Conservation (phyloP, 352 stramenopile genomes). For the Globisporangium spiculum region DNA sequence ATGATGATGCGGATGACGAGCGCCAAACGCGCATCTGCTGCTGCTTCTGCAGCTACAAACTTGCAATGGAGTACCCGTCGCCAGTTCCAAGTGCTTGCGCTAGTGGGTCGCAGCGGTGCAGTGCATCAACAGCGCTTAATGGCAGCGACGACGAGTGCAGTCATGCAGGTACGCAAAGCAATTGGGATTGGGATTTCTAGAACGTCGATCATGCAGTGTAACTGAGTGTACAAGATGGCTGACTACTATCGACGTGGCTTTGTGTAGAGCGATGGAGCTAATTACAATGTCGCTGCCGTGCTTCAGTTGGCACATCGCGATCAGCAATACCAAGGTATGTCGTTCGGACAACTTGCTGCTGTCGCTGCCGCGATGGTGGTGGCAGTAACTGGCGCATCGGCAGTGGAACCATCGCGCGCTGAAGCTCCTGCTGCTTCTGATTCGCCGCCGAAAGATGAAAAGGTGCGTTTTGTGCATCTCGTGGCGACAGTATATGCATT, state of each 20-base stretch:
- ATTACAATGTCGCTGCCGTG: neutral
- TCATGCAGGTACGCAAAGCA: slow-evolving; percentile 2
- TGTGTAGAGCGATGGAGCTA: neutral
- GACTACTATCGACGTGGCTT: too few relatives aligned
- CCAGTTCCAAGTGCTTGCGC: neutral
- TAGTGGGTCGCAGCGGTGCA: neutral
- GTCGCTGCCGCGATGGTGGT: slow-evolving; percentile 1
- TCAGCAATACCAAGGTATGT: neutral
- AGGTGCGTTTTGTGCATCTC: neutral
- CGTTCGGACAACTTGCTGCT: neutral
- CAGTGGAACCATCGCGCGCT: neutral
- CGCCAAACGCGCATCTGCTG: neutral
- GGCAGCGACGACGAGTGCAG: neutral
- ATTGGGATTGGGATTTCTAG: neutral
- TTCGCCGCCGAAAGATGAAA: neutral
- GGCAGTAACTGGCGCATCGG: slow-evolving; percentile 2
- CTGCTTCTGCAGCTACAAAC: neutral
- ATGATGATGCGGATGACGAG: neutral
- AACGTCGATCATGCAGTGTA: neutral
- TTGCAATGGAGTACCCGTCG: neutral
- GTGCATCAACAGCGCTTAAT: neutral
- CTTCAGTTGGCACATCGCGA: neutral
- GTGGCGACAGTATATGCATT: neutral
- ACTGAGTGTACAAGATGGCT: too few relatives aligned
- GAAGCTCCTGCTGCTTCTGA: neutral